Conservation (phyloP, 108 stramenopile species). For the Asterionellopsis glacialis region DNA sequence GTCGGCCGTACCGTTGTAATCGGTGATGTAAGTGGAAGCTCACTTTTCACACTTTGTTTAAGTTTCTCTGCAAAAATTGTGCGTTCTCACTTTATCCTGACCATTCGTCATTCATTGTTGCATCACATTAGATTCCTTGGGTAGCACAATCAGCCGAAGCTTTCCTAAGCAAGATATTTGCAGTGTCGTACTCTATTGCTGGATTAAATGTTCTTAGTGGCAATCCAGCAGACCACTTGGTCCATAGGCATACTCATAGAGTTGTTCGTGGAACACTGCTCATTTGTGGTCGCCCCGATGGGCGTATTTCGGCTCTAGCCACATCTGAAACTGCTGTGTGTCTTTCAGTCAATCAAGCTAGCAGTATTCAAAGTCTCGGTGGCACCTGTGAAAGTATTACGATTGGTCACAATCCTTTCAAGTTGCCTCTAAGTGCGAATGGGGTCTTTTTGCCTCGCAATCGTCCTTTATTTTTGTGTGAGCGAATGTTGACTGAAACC, state of each 20-base stretch:
- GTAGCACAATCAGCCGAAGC: constrained; percentile 71
- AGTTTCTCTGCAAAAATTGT: constrained; percentile 1
- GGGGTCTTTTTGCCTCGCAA: constrained; percentile 44
- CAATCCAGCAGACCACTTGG: constrained; percentile 75
- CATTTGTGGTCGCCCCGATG: constrained; percentile 83
- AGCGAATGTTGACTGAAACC: constrained; percentile 32
- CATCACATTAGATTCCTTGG: constrained; percentile 42
- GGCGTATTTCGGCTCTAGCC: constrained; percentile 67
- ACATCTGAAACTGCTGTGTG: constrained; percentile 62
- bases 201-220: constrained; percentile 63
- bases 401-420: constrained; percentile 80
- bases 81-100: not conserved
- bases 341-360: constrained; percentile 78
- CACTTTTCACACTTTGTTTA: too few species aligned
- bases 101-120: constrained; percentile 21
- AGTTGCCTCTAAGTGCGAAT: constrained; percentile 36
- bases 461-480: constrained; percentile 62
- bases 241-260: constrained; percentile 66
- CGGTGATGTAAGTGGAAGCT: constrained; percentile 69
- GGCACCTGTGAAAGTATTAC: constrained; percentile 74
- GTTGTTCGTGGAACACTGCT: constrained; percentile 71
- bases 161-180: constrained; percentile 76
- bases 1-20: constrained; percentile 79
- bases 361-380: constrained; percentile 58
- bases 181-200: constrained; percentile 68